Evolutionary conservation across 805 yeast genomes (phyloP).

Genomic region (Nakazawaea holstii): DNA sequence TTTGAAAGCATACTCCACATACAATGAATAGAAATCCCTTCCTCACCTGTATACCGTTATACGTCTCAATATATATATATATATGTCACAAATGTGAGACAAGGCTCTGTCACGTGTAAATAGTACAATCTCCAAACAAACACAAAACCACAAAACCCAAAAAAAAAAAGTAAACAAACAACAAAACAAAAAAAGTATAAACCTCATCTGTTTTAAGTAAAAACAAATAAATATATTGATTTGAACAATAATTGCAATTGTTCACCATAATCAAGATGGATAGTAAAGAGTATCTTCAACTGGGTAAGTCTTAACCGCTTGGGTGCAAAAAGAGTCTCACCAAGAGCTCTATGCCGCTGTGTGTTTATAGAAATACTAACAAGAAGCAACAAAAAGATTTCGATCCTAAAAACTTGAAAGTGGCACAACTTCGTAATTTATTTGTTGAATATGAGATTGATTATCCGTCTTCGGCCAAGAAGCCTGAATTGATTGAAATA

Average conservation of each 20-base stretch:
- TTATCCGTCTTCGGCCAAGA: slow-evolving; percentile 61
- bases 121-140: neutral
- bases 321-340: neutral
- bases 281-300: slow-evolving; percentile 27
- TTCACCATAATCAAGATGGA: slow-evolving; percentile 23
- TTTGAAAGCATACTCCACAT: neutral
- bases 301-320: slow-evolving; percentile 20
- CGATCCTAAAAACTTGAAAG: slow-evolving; percentile 59
- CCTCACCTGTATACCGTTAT: neutral
- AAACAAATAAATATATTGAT: slow-evolving; percentile 6
- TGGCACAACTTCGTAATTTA: slow-evolving; percentile 65
- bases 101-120: neutral
- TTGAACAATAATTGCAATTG: neutral
- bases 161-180: neutral
- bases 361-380: slow-evolving; percentile 17
- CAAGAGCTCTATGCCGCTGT: neutral
- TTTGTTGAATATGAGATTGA: slow-evolving; percentile 58
- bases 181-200: neutral
- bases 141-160: neutral
- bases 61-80: too few species aligned
- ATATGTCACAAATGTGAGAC: neutral
- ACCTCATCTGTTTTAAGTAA: slow-evolving; percentile 5
- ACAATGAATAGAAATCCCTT: neutral
- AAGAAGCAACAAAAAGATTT: slow-evolving; percentile 39
- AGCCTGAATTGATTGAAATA: slow-evolving; percentile 56